Evolutionary conservation across 805 yeast species (phyloP), one percentile per base, ranked within the genome.

Genomic region (Sugiyamaella americana): DNA sequence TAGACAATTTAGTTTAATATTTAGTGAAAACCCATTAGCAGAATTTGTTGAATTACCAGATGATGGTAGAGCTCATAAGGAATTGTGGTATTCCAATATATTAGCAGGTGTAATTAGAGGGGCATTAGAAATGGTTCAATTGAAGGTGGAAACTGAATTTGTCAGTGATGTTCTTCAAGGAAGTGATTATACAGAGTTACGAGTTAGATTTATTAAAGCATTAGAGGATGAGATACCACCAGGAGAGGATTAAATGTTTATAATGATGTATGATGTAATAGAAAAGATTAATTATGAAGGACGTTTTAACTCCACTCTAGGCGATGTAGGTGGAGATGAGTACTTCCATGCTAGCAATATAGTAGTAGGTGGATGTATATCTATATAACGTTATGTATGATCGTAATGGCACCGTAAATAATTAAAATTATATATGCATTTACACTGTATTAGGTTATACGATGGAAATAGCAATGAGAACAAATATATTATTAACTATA

Each of bases 171-270:
- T 74, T 1, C 69, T 93, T 41, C 76, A 88, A 52, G 98, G 97
- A 0, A 91, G 87, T 55, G 81, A 80, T 10, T 68, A 67, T 22
- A 91, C 97, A 0, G 97, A 88, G 59, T 67, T 93, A 46, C 74
- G 83, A 51, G 76, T 93, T 40, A 80, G 79, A 57, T 69, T 93
- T 53, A 69, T 80, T 41, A 81, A 75, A 57, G 75, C 87, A 2
- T 69, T 91, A 55, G 87, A 84, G 60, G 98, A 93, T 61, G 98
- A 93, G 68, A 83, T 93, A 39, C 98, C 98, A 11, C 94, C 95
- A 4, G 98, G 98, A 20, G 98, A 93, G 64, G 96, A 89, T 37
- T 58, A 51, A 44, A 22, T 17, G 24, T 2, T 8, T 29, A n/a
- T n/a, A n/a, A n/a, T n/a, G n/a, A n/a, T n/a, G n/a, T n/a, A n/a